These are phyloP conservation scores for Wickerhamomyces queroliae DNA, from an alignment of 805 yeast genomes.

Conservation along the genomic window DNA sequence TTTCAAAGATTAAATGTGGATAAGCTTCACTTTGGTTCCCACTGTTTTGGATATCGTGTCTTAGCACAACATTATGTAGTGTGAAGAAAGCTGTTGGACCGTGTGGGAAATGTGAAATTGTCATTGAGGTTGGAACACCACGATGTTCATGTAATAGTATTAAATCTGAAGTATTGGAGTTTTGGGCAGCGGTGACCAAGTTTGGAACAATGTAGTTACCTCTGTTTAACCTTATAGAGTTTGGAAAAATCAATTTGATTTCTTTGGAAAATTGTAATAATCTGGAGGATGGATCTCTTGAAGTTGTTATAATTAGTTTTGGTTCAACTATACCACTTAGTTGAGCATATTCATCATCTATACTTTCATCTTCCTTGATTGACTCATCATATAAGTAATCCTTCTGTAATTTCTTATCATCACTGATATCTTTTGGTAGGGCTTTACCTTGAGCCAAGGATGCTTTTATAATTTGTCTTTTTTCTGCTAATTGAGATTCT, in stretches of 20 bases:
- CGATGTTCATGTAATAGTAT: slow-evolving; percentile 91
- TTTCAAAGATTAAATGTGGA: slow-evolving; percentile 92
- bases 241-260: slow-evolving; percentile 83
- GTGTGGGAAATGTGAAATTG: slow-evolving; percentile 93
- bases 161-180: slow-evolving; percentile 78
- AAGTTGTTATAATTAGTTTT: slow-evolving; percentile 85
- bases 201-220: slow-evolving; percentile 88
- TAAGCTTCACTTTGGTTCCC: slow-evolving; percentile 89
- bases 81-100: slow-evolving; percentile 97
- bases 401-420: slow-evolving; percentile 73
- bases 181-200: slow-evolving; percentile 75
- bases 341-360: slow-evolving; percentile 91
- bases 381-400: slow-evolving; percentile 87
- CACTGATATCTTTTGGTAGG: slow-evolving; percentile 83
- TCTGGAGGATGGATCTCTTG: slow-evolving; percentile 84
- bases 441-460: slow-evolving; percentile 92
- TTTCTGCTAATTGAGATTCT: slow-evolving; percentile 79
- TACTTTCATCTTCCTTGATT: slow-evolving; percentile 37
- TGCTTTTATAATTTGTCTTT: slow-evolving; percentile 78
- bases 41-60: slow-evolving; percentile 83
- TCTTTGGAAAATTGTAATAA: slow-evolving; percentile 91
- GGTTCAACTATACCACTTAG: slow-evolving; percentile 89
- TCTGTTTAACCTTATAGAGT: slow-evolving; percentile 82
- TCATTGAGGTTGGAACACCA: slow-evolving; percentile 94
- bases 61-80: slow-evolving; percentile 85